phyloP scores from a whole-genome alignment of 306 rosid genomes.

The Prunus fruticosa region DNA sequence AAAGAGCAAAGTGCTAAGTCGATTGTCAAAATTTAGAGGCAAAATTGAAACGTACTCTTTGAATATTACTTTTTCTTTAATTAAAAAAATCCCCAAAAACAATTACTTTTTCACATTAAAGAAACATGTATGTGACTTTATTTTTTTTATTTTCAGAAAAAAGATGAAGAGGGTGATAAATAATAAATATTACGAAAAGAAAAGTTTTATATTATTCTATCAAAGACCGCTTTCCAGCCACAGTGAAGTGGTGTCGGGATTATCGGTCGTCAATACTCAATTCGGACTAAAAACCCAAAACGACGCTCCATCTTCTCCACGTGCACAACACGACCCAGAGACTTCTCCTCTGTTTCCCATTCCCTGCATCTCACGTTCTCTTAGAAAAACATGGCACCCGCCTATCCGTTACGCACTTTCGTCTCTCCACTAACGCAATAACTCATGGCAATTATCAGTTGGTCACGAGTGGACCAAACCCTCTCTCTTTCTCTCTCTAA shows the following conservation, averaged over 20 bases:
- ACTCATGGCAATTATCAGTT: constrained; percentile 1
- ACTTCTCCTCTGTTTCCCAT: not conserved
- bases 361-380: not conserved
- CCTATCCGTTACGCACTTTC: constrained; percentile 25
- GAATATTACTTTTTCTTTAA: no score
- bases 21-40: no score
- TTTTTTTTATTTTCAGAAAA: not conserved
- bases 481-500: not conserved
- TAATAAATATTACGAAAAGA: not conserved
- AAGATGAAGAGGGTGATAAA: not conserved
- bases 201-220: not conserved
- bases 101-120: not conserved
- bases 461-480: not conserved
- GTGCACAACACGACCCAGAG: constrained; percentile 23
- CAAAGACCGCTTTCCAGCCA: constrained; percentile 10
- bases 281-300: not conserved
- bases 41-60: no score
- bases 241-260: constrained; percentile 1
- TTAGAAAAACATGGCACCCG: constrained; percentile 5
- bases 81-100: not conserved
- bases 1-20: no score
- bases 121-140: not conserved
- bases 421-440: not conserved
- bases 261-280: not conserved
- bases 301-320: not conserved